Conservation (phyloP, 2,329 filamentous ascomycete species). For the Hymenoscyphus occultus region DNA sequence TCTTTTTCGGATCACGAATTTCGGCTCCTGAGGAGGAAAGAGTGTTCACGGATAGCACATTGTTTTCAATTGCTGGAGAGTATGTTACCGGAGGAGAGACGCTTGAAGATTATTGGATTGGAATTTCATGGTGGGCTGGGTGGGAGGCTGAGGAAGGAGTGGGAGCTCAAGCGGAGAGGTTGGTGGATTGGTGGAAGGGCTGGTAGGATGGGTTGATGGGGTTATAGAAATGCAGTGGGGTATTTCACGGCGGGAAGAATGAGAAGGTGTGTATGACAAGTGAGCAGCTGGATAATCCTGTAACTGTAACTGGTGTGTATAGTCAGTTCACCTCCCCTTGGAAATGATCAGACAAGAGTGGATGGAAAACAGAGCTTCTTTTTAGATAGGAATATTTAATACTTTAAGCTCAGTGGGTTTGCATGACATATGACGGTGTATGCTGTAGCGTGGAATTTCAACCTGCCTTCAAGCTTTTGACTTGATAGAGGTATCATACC, state of each 20-base stretch:
- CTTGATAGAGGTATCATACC: too few relatives aligned
- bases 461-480: too few relatives aligned
- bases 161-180: not conserved
- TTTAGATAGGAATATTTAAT: not conserved
- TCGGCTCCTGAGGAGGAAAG: not conserved
- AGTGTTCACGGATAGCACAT: not conserved
- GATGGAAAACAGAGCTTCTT: not conserved
- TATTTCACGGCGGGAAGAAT: not conserved
- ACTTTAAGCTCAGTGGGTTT: not conserved
- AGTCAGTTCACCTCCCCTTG: not conserved
- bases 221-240: not conserved
- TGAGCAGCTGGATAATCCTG: not conserved
- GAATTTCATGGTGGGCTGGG: not conserved
- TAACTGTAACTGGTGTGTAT: not conserved
- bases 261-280: not conserved
- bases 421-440: too few relatives aligned
- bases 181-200: not conserved
- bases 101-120: slow-evolving; percentile 3
- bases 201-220: not conserved
- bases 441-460: too few relatives aligned
- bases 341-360: not conserved
- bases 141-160: not conserved
- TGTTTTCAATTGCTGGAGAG: not conserved
- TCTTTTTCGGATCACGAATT: slow-evolving; percentile 1
- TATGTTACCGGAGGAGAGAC: not conserved